A percentile compares a stretch with the other conserved stretches of the same genome.
Evolutionary conservation across 192 early-diverging fungal species (phyloP).

Genomic region (Backusella liffmaniae): DNA sequence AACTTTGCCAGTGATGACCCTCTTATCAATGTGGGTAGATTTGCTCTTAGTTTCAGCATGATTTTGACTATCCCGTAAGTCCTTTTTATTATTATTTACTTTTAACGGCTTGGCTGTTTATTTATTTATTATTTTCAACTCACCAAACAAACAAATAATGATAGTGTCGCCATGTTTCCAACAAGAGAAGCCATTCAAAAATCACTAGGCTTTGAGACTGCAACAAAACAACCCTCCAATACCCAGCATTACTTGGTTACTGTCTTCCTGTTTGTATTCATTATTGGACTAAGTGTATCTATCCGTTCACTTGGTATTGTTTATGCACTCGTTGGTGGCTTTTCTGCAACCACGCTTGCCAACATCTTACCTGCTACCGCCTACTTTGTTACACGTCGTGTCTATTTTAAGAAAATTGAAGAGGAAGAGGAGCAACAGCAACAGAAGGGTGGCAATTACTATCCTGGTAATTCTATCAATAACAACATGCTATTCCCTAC

Average conservation of each 20-base stretch:
- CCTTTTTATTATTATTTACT: neutral
- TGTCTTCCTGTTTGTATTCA: slow-evolving; percentile 34
- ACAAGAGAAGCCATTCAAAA: slow-evolving; percentile 49
- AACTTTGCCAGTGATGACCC: slow-evolving; percentile 60
- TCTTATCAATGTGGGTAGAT: slow-evolving; percentile 59
- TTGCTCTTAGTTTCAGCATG: slow-evolving; percentile 57
- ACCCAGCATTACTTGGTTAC: slow-evolving; percentile 43
- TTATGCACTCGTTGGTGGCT: slow-evolving; percentile 48
- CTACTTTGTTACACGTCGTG: slow-evolving; percentile 42
- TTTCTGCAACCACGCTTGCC: slow-evolving; percentile 47
- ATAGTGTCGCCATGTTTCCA: slow-evolving; percentile 42
- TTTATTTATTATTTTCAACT: neutral
- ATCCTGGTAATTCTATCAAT: neutral
- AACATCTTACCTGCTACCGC: slow-evolving; percentile 45
- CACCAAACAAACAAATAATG: neutral
- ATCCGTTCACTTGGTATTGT: slow-evolving; percentile 42
- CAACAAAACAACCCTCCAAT: slow-evolving; percentile 29
- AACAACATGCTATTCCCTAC: slow-evolving; percentile 12
- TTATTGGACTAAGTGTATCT: slow-evolving; percentile 34
- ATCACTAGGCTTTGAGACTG: slow-evolving; percentile 40
- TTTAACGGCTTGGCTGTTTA: neutral
- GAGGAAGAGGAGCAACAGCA: neutral
- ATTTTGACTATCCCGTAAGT: slow-evolving; percentile 56
- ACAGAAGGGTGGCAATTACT: neutral
- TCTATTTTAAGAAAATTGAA: neutral